phyloP scores from a whole-genome alignment of 495 filamentous ascomycete genomes.

The Neurospora cerealis region DNA sequence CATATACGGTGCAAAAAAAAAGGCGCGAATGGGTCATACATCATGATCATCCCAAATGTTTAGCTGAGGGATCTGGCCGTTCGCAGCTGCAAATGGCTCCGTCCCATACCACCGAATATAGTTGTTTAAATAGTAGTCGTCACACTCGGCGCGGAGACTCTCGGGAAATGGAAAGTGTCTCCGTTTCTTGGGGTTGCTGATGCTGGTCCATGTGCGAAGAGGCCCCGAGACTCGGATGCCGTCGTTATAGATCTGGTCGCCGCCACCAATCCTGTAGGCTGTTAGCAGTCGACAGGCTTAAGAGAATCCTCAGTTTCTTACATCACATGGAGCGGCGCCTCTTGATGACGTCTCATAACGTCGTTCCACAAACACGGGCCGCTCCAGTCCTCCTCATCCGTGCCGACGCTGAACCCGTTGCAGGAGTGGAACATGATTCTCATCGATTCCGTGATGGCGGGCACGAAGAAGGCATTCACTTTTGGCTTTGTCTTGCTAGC shows the following conservation, averaged over 20 bases:
- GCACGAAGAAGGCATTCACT: conserved; percentile 58
- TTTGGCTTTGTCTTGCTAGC: conserved; percentile 33
- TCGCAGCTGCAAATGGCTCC: conserved; percentile 74
- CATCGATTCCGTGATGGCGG: conserved; percentile 75
- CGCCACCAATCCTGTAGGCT: conserved; percentile 60
- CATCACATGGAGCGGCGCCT: conserved; percentile 83
- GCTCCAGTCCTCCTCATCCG: conserved; percentile 73
- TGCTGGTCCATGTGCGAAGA: conserved; percentile 68
- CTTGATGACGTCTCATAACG: conserved; percentile 59
- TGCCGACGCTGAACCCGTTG: conserved; percentile 92
- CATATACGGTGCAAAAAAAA: too few relatives aligned
- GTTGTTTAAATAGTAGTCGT: conserved; percentile 84
- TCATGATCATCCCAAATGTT: conserved; percentile 95
- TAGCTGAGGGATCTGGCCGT: conserved; percentile 80
- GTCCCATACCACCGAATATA: conserved; percentile 80
- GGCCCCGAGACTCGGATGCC: conserved; percentile 76
- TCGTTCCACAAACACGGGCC: conserved; percentile 87
- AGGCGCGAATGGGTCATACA: conserved; percentile 22
- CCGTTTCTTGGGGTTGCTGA: conserved; percentile 72
- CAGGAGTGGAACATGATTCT: conserved; percentile 93
- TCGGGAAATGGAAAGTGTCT: conserved; percentile 68
- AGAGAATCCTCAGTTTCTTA: conserved; percentile 2
- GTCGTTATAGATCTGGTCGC: conserved; percentile 94
- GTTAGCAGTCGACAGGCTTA: neutral
- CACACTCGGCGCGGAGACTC: conserved; percentile 61